Evolutionary conservation across 345 rosid species (phyloP).

Genomic region (Balakata baccata): DNA sequence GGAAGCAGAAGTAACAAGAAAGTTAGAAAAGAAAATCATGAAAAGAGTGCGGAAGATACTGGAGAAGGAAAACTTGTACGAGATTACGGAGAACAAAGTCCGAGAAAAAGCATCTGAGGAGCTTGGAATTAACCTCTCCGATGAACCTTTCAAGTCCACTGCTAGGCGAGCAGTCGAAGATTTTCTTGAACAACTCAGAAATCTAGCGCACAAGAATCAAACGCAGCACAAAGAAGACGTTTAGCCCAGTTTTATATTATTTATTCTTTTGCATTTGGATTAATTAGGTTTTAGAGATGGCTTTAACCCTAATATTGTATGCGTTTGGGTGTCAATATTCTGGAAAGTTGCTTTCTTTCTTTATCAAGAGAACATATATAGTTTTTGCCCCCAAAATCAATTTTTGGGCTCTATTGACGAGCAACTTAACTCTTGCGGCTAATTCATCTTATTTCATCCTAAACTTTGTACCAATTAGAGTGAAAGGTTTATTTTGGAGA

Average conservation of each 20-base stretch:
- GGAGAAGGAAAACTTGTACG: constrained; percentile 30
- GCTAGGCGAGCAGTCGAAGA: constrained; percentile 32
- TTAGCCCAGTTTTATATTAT: too few species aligned
- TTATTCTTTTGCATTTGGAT: too few species aligned
- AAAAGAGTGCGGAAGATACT: constrained; percentile 36
- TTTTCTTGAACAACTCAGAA: constrained; percentile 23
- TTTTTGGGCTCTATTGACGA: too few species aligned
- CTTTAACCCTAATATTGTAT: too few species aligned
- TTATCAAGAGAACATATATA: not conserved
- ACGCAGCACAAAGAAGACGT: not conserved
- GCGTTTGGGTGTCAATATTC: too few species aligned
- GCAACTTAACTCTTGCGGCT: too few species aligned
- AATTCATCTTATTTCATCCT: too few species aligned
- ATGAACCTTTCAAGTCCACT: constrained; percentile 28
- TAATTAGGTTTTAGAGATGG: too few species aligned
- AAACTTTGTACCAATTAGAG: too few species aligned
- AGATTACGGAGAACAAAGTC: constrained; percentile 37
- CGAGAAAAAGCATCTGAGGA: constrained; percentile 38
- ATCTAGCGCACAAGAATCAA: not conserved
- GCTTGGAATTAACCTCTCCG: constrained; percentile 32
- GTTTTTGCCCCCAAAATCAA: too few species aligned
- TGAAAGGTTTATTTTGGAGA: too few species aligned
- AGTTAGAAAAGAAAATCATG: constrained; percentile 25
- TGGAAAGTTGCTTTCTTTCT: not conserved
- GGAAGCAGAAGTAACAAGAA: constrained; percentile 19